Conservation (phyloP, 306 rosid species). For the Acmispon strigosus region DNA sequence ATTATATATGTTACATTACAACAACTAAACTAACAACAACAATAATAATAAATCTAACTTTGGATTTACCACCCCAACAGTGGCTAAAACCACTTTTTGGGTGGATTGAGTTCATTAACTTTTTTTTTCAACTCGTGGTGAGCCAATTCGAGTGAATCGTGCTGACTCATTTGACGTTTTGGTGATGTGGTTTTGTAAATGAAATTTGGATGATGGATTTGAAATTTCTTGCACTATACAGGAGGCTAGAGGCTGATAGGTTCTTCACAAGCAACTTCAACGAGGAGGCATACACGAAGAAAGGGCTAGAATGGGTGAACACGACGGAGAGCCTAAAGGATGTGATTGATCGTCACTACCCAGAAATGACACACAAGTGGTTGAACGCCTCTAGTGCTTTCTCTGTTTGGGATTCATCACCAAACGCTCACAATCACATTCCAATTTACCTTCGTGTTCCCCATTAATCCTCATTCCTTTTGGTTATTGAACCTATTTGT, state of each 20-base stretch:
- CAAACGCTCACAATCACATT: constrained; percentile 23
- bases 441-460: constrained; percentile 43
- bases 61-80: no score
- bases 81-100: no score
- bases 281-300: constrained; percentile 43
- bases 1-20: no score
- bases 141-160: no score
- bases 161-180: no score
- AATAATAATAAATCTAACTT: no score
- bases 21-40: no score
- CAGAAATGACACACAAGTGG: constrained; percentile 48
- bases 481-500: neutral
- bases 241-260: constrained; percentile 61
- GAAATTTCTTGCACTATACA: neutral
- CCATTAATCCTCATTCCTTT: neutral
- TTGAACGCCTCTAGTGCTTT: constrained; percentile 52
- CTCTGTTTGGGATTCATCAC: constrained; percentile 54
- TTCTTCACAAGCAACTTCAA: constrained; percentile 53
- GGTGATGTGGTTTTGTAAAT: no score
- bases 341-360: constrained; percentile 48
- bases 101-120: no score
- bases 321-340: constrained; percentile 49
- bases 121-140: no score
- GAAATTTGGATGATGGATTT: neutral
- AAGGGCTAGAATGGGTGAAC: constrained; percentile 56